These are phyloP conservation scores for Eucalyptus marginata DNA, from an alignment of 345 rosid species.

Conservation along the genomic window DNA sequence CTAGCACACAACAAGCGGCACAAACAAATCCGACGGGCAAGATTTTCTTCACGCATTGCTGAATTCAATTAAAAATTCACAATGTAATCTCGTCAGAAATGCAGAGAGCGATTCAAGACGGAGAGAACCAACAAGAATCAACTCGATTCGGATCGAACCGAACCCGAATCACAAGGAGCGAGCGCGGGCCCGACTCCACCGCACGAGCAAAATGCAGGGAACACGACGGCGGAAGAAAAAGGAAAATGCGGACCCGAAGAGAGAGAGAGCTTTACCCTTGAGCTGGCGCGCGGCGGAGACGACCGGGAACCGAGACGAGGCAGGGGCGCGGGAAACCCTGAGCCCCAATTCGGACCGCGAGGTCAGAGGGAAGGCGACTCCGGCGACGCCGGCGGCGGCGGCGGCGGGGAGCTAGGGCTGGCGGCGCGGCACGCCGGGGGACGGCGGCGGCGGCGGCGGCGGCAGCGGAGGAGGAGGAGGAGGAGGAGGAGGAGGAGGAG, in stretches of 20 bases:
- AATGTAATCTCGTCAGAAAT: neutral
- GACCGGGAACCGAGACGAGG: neutral
- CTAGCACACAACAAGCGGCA: neutral
- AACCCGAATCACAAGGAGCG: neutral
- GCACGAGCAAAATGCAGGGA: neutral
- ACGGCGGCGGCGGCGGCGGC: neutral
- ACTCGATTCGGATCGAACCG: neutral
- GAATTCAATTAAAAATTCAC: neutral
- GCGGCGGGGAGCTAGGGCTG: neutral
- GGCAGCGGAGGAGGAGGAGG: fast-evolving
- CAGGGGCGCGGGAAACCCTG: neutral
- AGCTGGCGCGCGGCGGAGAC: neutral
- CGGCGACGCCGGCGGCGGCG: neutral
- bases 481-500: too few species aligned
- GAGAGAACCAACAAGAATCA: neutral
- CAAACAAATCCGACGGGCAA: neutral
- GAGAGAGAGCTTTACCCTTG: neutral
- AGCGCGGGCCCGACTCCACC: neutral
- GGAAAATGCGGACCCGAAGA: neutral
- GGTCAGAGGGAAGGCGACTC: neutral
- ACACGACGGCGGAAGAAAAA: too few species aligned
- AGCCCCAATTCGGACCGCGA: neutral
- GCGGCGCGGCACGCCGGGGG: neutral
- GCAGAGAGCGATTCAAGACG: neutral
- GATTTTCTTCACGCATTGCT: neutral